Evolutionary conservation across 1,139 yeast genomes (phyloP).

Genomic region (Geotrichum candidum): DNA sequence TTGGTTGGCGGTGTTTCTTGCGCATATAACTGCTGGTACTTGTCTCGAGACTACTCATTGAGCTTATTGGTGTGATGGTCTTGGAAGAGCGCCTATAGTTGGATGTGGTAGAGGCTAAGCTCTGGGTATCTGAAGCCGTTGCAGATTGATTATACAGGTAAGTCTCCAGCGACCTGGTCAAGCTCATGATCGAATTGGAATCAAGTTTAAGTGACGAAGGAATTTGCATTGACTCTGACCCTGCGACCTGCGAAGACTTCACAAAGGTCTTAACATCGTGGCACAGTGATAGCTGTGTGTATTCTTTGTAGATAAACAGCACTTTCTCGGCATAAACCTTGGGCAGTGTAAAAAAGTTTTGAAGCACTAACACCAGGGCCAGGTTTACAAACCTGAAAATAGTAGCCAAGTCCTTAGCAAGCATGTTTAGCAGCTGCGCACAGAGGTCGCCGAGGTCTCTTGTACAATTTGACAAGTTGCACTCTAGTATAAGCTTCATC

Average conservation of each 20-base stretch:
- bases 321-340: constrained; percentile 27
- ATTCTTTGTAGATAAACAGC: constrained; percentile 27
- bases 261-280: constrained; percentile 24
- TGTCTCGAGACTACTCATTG: background rate
- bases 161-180: constrained; percentile 25
- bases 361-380: constrained; percentile 24
- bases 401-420: constrained; percentile 25
- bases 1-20: background rate
- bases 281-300: constrained; percentile 25
- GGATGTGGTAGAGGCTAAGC: too few species aligned
- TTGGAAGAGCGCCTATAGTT: background rate
- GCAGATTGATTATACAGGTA: constrained; percentile 19
- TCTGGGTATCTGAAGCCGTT: too few species aligned
- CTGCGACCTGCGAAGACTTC: constrained; percentile 21
- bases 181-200: constrained; percentile 18
- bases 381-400: constrained; percentile 24
- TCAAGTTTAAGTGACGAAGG: constrained; percentile 24
- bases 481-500: constrained; percentile 24
- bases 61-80: background rate
- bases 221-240: constrained; percentile 18
- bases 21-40: background rate
- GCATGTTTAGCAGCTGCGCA: constrained; percentile 9
- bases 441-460: too few species aligned
- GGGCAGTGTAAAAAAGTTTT: constrained; percentile 24
- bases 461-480: constrained; percentile 20